Evolutionary conservation across 2,329 filamentous ascomycete genomes (phyloP).

Genomic region (Pestalotiopsis sp.): DNA sequence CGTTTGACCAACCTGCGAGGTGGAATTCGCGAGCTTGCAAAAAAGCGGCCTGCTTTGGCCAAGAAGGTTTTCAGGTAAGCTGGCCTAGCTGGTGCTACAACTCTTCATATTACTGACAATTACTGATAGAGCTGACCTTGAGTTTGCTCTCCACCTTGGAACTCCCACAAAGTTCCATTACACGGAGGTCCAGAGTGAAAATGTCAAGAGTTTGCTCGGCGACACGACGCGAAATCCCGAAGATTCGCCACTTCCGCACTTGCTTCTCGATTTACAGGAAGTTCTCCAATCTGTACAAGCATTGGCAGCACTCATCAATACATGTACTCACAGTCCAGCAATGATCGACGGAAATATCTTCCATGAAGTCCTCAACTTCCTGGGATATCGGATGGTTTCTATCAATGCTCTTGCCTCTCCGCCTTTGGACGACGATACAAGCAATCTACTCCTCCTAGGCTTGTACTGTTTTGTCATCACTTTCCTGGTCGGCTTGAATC

Average conservation of each 20-base stretch:
- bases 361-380: constrained; percentile 26
- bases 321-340: constrained; percentile 5
- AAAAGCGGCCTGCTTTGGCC: constrained; percentile 18
- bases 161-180: constrained; percentile 18
- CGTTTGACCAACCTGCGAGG: constrained; percentile 33
- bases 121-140: constrained; percentile 23
- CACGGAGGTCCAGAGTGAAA: constrained; percentile 10
- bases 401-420: constrained; percentile 15
- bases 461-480: constrained; percentile 28
- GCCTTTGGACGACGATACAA: constrained; percentile 5
- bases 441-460: constrained; percentile 26
- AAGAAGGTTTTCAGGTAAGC: constrained; percentile 22
- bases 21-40: constrained; percentile 24
- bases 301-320: constrained; percentile 23
- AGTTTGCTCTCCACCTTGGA: constrained; percentile 26
- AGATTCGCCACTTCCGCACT: not conserved
- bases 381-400: constrained; percentile 28
- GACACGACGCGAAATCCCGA: not conserved
- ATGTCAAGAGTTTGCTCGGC: constrained; percentile 8
- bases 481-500: constrained; percentile 20
- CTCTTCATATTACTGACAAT: not conserved
- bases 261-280: not conserved
- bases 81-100: not conserved
- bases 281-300: constrained; percentile 19
- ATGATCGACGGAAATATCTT: constrained; percentile 24